phyloP scores from a whole-genome alignment of 2,329 filamentous ascomycete genomes.

The Cladosporium sp. region DNA sequence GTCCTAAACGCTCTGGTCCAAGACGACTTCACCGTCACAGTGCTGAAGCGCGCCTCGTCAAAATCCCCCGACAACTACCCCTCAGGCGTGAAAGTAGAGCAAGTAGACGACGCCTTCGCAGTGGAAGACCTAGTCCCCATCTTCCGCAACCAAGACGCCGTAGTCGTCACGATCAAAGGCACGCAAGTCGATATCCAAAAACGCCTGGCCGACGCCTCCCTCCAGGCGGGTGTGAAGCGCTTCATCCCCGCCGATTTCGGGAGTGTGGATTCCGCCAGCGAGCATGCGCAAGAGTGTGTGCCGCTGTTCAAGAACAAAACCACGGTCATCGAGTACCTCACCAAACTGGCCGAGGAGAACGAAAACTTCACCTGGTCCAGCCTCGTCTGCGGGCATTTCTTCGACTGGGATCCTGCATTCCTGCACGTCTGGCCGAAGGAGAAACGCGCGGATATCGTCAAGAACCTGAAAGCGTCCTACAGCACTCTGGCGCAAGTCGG shows the following conservation, averaged over 20 bases:
- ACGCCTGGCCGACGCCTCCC: slow-evolving; percentile 53
- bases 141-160: slow-evolving; percentile 53
- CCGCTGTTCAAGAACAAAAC: slow-evolving; percentile 51
- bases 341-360: slow-evolving; percentile 34
- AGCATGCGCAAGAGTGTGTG: slow-evolving; percentile 36
- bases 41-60: slow-evolving; percentile 50
- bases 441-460: slow-evolving; percentile 51
- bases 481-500: slow-evolving; percentile 51
- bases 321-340: slow-evolving; percentile 48
- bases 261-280: slow-evolving; percentile 36
- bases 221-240: slow-evolving; percentile 55
- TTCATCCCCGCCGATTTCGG: slow-evolving; percentile 60
- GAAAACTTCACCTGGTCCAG: slow-evolving; percentile 54
- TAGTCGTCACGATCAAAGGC: slow-evolving; percentile 47
- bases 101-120: slow-evolving; percentile 46
- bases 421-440: slow-evolving; percentile 48
- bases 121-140: slow-evolving; percentile 46
- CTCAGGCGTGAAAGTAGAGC: slow-evolving; percentile 36
- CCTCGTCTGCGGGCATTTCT: slow-evolving; percentile 55
- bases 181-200: slow-evolving; percentile 42
- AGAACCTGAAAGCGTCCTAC: slow-evolving; percentile 49
- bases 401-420: slow-evolving; percentile 57
- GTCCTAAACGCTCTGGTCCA: slow-evolving; percentile 38
- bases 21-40: slow-evolving; percentile 49
- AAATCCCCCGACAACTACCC: slow-evolving; percentile 35